phyloP scores from a whole-genome alignment of 768 basidiomycete genomes.

The Ramaria rubella region DNA sequence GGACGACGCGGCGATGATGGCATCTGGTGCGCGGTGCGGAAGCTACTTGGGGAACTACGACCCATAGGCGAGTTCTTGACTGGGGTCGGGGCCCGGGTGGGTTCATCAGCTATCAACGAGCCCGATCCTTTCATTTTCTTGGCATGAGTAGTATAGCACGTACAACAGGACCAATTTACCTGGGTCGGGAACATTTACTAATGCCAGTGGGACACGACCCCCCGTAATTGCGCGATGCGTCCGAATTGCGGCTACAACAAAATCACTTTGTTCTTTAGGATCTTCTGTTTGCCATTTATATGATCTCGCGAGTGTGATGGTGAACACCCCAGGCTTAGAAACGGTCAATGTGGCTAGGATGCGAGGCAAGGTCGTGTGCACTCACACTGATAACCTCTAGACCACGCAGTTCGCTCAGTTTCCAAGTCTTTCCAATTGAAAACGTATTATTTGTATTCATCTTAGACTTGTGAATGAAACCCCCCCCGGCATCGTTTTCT shows the following conservation, averaged over 20 bases:
- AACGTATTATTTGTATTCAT: constrained; percentile 90
- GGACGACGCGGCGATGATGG: not conserved
- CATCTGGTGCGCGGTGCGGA: not conserved
- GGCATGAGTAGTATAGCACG: not conserved
- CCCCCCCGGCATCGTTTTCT: constrained; percentile 58
- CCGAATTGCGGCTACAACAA: constrained; percentile 60
- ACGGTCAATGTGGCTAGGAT: constrained; percentile 18
- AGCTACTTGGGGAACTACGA: constrained; percentile 1
- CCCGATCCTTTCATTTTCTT: not conserved
- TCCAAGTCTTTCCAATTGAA: constrained; percentile 98
- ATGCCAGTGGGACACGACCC: not conserved
- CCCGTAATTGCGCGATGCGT: constrained; percentile 38
- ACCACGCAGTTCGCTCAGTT: constrained; percentile 68
- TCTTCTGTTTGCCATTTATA: constrained; percentile 89
- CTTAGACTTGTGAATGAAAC: constrained; percentile 93
- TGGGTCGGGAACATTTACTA: not conserved
- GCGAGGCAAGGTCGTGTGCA: constrained; percentile 11
- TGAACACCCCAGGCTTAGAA: constrained; percentile 56
- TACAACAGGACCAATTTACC: not conserved
- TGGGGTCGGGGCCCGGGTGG: not conserved
- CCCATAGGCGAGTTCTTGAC: not conserved
- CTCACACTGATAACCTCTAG: constrained; percentile 73
- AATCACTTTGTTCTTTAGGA: constrained; percentile 60
- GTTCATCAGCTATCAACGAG: not conserved
- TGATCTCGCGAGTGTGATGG: constrained; percentile 79